Evolutionary conservation across 2,329 filamentous ascomycete species (phyloP).

Genomic region (Clarireedia sp.): DNA sequence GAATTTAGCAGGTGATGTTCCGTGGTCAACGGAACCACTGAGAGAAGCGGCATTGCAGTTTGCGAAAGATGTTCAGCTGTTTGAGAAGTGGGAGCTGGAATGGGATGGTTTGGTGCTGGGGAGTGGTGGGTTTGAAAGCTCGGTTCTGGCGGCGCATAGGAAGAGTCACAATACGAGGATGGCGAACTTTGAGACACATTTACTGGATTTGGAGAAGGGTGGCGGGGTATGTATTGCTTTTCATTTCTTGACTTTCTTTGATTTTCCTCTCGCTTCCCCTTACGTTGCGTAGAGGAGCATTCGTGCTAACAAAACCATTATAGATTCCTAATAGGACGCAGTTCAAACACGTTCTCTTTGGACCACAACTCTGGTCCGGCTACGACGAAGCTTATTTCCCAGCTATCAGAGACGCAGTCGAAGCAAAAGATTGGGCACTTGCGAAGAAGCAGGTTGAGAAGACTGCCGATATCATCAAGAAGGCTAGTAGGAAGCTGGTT

Average conservation of each 20-base stretch:
- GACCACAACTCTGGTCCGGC: conserved; percentile 69
- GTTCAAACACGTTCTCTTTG: conserved; percentile 89
- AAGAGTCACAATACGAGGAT: conserved; percentile 71
- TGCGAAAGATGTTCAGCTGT: conserved; percentile 50
- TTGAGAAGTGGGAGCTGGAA: conserved; percentile 65
- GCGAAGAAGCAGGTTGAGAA: conserved; percentile 63
- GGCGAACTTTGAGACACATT: conserved; percentile 70
- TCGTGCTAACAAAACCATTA: background rate
- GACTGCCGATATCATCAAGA: conserved; percentile 58
- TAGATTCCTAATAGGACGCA: conserved; percentile 80
- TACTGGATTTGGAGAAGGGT: conserved; percentile 66
- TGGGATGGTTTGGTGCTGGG: conserved; percentile 70
- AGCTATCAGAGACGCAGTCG: conserved; percentile 73
- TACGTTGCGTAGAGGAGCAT: background rate
- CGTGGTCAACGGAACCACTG: conserved; percentile 40
- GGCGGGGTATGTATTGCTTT: conserved; percentile 59
- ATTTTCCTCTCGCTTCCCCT: background rate
- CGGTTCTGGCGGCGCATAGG: conserved; percentile 58
- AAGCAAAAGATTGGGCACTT: conserved; percentile 59
- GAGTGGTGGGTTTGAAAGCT: conserved; percentile 68
- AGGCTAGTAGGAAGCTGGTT: conserved; percentile 38
- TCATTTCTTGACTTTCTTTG: background rate
- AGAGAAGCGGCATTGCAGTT: conserved; percentile 56
- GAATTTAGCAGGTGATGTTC: conserved; percentile 39
- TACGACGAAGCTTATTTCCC: conserved; percentile 67